Conservation (phyloP, 495 filamentous ascomycete species). For the Annulohypoxylon maeteangense region DNA sequence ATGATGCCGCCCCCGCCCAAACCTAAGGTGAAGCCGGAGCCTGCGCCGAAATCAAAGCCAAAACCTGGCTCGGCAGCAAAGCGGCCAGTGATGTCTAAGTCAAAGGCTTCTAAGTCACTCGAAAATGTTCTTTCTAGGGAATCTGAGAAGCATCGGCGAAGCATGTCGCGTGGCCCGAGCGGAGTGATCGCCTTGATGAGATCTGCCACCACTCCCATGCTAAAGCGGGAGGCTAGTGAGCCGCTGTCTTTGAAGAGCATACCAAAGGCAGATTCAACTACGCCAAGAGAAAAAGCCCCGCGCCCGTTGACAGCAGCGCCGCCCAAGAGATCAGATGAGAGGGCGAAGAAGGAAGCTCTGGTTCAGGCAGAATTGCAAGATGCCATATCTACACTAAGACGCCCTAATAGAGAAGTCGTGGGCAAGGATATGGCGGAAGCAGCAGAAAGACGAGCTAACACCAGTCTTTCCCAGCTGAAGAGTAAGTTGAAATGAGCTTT, state of each 20-base stretch:
- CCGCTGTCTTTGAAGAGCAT: slow-evolving; percentile 62
- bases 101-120: slow-evolving; percentile 67
- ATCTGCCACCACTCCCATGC: slow-evolving; percentile 71
- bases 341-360: slow-evolving; percentile 76
- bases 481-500: slow-evolving; percentile 48
- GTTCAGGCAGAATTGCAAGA: slow-evolving; percentile 83
- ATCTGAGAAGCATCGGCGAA: slow-evolving; percentile 55
- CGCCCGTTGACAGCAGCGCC: slow-evolving; percentile 9
- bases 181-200: slow-evolving; percentile 69
- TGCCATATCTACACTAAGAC: slow-evolving; percentile 84
- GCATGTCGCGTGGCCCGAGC: slow-evolving; percentile 62
- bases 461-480: slow-evolving; percentile 50
- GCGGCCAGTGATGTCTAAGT: slow-evolving; percentile 60
- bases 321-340: slow-evolving; percentile 59
- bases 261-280: slow-evolving; percentile 53
- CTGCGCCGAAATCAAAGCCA: slow-evolving; percentile 49
- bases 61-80: slow-evolving; percentile 68
- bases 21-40: slow-evolving; percentile 52
- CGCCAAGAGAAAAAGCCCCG: slow-evolving; percentile 51
- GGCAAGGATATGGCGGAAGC: slow-evolving; percentile 77
- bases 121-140: slow-evolving; percentile 80
- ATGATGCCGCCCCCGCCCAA: slow-evolving; percentile 71
- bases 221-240: slow-evolving; percentile 75
- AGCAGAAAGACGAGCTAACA: slow-evolving; percentile 67
- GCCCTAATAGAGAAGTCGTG: slow-evolving; percentile 84